These are phyloP conservation scores for Prototheca wickerhamii DNA, from an alignment of 163 green algal species.

Conservation along the genomic window DNA sequence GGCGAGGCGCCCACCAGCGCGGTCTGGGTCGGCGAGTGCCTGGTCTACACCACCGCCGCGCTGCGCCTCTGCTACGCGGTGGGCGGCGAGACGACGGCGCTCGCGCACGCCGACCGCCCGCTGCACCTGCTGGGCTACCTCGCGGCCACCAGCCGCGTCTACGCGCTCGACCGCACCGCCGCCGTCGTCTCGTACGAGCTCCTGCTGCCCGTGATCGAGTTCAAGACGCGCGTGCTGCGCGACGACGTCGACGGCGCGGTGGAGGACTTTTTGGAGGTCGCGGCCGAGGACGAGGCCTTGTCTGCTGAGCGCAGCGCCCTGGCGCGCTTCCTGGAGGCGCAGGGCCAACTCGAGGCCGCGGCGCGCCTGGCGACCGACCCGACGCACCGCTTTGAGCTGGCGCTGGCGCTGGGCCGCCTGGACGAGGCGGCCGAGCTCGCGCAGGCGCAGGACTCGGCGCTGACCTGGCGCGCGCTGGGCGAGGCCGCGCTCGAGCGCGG, in stretches of 20 bases:
- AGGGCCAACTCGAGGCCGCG: constrained; percentile 59
- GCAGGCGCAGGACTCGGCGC: constrained; percentile 50
- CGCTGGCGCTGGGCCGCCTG: constrained; percentile 76
- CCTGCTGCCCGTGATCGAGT: constrained; percentile 91
- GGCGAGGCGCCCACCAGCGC: constrained; percentile 44
- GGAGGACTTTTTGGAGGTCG: constrained; percentile 21
- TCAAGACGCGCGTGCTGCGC: constrained; percentile 95
- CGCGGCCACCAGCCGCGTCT: constrained; percentile 77
- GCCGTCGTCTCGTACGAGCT: constrained; percentile 84
- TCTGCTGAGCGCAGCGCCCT: constrained; percentile 23
- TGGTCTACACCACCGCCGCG: constrained; percentile 93
- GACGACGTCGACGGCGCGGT: constrained; percentile 73
- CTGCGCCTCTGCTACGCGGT: constrained; percentile 96
- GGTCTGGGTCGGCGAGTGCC: constrained; percentile 94
- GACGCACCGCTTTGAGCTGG: constrained; percentile 82
- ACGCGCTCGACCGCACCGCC: constrained; percentile 88
- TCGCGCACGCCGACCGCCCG: constrained; percentile 91
- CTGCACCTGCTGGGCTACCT: constrained; percentile 98
- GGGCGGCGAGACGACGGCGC: constrained; percentile 89
- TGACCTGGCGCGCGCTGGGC: constrained; percentile 92
- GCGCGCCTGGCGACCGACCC: constrained; percentile 45
- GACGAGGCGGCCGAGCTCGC: constrained; percentile 72
- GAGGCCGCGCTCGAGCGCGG: constrained; percentile 56
- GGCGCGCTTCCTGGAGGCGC: constrained; percentile 79
- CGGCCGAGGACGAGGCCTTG: constrained; percentile 7